Conservation (phyloP, 2,329 filamentous ascomycete genomes). For the Exophiala dermatitidis region DNA sequence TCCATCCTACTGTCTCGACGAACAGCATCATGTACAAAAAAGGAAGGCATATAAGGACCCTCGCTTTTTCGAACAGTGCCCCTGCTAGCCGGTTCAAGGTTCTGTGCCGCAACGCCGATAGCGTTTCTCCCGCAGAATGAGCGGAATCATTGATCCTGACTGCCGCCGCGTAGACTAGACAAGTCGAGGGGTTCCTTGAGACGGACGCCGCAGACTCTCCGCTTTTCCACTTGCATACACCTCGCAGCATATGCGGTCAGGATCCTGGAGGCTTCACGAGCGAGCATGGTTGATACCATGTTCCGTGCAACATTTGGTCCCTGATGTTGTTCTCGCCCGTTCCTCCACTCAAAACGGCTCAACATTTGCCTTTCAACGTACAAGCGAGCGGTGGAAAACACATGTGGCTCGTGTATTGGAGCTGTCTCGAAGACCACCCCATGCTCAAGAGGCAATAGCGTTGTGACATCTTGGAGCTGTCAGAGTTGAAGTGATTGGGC, state of each 20-base stretch:
- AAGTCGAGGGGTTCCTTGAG: not conserved
- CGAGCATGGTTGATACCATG: not conserved
- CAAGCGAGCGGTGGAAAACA: too few species aligned
- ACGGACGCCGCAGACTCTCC: not conserved
- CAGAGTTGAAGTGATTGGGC: slow-evolving; percentile 1
- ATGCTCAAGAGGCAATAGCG: too few species aligned
- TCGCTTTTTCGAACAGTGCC: too few species aligned
- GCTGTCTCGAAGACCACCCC: too few species aligned
- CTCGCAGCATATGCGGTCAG: not conserved
- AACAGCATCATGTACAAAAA: too few species aligned
- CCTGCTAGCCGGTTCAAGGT: too few species aligned
- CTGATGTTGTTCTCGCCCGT: not conserved
- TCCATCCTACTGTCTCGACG: too few species aligned
- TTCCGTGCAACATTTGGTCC: not conserved
- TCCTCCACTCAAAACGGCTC: not conserved
- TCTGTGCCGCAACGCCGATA: too few species aligned
- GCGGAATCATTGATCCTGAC: not conserved
- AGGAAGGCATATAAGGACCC: too few species aligned
- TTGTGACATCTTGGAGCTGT: not conserved
- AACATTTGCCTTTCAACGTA: not conserved
- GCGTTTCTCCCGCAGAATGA: not conserved
- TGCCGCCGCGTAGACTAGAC: not conserved
- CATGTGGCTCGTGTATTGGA: too few species aligned
- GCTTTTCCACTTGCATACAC: not conserved
- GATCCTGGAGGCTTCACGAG: not conserved